Evolutionary conservation across 352 stramenopile genomes (phyloP).

Genomic region (Aphanomyces astaci): DNA sequence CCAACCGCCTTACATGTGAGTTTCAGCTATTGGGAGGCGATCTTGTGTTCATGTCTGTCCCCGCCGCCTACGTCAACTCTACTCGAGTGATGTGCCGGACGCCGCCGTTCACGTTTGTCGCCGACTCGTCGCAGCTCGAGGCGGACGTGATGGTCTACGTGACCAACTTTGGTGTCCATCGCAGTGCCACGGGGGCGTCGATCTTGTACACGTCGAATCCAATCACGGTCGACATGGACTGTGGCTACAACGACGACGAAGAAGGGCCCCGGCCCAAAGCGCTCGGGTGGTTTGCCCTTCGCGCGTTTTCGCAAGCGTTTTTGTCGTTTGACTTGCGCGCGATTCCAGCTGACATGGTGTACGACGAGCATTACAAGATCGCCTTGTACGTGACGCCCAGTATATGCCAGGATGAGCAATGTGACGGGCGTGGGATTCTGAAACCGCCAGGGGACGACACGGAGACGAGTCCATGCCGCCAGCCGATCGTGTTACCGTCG

Average conservation of each 20-base stretch:
- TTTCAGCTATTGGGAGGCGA: slow-evolving; percentile 38
- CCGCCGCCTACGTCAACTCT: slow-evolving; percentile 67
- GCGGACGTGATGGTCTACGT: slow-evolving; percentile 46
- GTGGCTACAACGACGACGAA: slow-evolving; percentile 36
- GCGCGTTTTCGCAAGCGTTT: slow-evolving; percentile 86
- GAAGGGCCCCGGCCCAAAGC: slow-evolving; percentile 77
- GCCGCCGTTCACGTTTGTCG: slow-evolving; percentile 47
- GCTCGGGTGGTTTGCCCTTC: slow-evolving; percentile 88
- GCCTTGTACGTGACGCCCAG: slow-evolving; percentile 93
- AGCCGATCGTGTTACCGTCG: slow-evolving; percentile 80
- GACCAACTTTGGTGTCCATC: slow-evolving; percentile 75
- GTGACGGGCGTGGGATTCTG: slow-evolving; percentile 49
- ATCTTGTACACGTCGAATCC: slow-evolving; percentile 37
- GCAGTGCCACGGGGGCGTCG: slow-evolving; percentile 47
- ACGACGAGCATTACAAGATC: slow-evolving; percentile 93
- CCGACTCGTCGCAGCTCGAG: slow-evolving; percentile 22
- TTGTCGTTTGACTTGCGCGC: slow-evolving; percentile 93
- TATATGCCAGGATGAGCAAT: slow-evolving; percentile 84
- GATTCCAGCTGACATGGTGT: slow-evolving; percentile 84
- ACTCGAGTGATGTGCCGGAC: slow-evolving; percentile 76
- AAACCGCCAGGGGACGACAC: slow-evolving; percentile 47
- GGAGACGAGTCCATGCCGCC: slow-evolving; percentile 88
- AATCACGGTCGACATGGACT: slow-evolving; percentile 35
- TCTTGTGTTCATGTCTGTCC: slow-evolving; percentile 28
- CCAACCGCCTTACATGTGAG: slow-evolving; percentile 75